phyloP scores from a whole-genome alignment of 352 stramenopile species.

The Synura sp. region DNA sequence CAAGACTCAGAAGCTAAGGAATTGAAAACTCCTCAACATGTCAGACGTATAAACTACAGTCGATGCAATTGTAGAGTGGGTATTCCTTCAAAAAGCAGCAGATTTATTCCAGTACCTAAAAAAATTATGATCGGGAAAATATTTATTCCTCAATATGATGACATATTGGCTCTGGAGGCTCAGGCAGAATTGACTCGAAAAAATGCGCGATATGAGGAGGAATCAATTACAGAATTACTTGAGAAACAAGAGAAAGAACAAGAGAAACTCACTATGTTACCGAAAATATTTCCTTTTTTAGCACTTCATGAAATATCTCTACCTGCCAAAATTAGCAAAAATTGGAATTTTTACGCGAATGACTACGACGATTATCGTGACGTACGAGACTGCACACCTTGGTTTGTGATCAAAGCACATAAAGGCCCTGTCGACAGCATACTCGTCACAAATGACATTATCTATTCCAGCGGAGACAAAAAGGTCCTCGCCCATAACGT shows the following conservation, averaged over 20 bases:
- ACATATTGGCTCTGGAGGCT: background rate
- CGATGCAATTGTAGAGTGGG: constrained; percentile 27
- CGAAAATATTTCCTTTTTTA: constrained; percentile 5
- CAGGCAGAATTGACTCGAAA: background rate
- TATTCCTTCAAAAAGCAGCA: background rate
- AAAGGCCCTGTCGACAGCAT: background rate
- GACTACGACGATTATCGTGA: constrained; percentile 3
- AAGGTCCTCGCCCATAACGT: background rate
- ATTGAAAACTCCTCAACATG: background rate
- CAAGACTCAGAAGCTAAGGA: background rate
- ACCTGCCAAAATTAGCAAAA: background rate
- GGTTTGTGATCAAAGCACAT: background rate
- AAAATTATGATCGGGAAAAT: background rate
- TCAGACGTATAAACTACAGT: background rate
- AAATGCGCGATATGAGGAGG: background rate
- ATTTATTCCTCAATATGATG: background rate
- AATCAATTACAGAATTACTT: background rate
- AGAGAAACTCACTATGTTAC: background rate
- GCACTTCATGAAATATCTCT: background rate
- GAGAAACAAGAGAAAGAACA: background rate
- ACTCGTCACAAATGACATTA: background rate
- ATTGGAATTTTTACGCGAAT: background rate
- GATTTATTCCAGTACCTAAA: background rate
- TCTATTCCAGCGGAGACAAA: background rate
- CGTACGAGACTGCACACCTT: background rate